These are phyloP conservation scores for Vitis cinerea DNA, from an alignment of 164 flowering plant species.

Conservation along the genomic window DNA sequence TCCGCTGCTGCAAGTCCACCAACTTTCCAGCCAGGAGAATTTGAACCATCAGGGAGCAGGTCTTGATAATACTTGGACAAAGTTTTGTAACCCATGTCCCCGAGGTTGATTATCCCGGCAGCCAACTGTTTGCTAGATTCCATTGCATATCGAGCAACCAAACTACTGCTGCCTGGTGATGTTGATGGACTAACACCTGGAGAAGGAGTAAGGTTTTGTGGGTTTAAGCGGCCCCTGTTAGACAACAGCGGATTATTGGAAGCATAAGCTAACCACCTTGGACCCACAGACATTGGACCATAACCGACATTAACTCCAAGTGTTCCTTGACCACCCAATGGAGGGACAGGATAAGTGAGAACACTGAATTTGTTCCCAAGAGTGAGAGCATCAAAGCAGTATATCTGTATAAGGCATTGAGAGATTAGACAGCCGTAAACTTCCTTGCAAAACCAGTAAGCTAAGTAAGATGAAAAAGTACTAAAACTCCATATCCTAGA, in stretches of 20 bases:
- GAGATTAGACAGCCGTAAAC: not conserved
- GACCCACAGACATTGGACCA: constrained; percentile 72
- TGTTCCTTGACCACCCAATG: constrained; percentile 35
- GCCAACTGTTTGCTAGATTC: constrained; percentile 68
- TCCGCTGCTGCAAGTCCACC: constrained; percentile 52
- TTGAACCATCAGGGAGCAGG: constrained; percentile 75
- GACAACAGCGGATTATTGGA: constrained; percentile 39
- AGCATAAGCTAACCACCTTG: constrained; percentile 73
- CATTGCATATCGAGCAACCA: constrained; percentile 63
- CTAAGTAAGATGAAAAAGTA: not conserved
- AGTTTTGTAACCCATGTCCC: constrained; percentile 63
- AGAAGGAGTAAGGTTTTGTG: constrained; percentile 49
- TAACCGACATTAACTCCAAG: constrained; percentile 50
- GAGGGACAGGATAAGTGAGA: constrained; percentile 62
- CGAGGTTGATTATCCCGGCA: constrained; percentile 53
- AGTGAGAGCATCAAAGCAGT: constrained; percentile 65
- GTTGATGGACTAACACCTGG: constrained; percentile 53
- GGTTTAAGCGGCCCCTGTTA: constrained; percentile 49
- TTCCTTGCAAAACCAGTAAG: not conserved
- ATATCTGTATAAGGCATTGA: constrained; percentile 41
- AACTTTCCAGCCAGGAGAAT: constrained; percentile 73
- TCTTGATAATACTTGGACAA: constrained; percentile 68
- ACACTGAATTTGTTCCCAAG: constrained; percentile 56
- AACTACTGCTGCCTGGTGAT: constrained; percentile 44
- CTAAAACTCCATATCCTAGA: not conserved